Percentiles rank a stretch among this genome's conserved stretches.
phyloP scores from a whole-genome alignment of 2,329 filamentous ascomycete genomes.

The Cytospora piceae region DNA sequence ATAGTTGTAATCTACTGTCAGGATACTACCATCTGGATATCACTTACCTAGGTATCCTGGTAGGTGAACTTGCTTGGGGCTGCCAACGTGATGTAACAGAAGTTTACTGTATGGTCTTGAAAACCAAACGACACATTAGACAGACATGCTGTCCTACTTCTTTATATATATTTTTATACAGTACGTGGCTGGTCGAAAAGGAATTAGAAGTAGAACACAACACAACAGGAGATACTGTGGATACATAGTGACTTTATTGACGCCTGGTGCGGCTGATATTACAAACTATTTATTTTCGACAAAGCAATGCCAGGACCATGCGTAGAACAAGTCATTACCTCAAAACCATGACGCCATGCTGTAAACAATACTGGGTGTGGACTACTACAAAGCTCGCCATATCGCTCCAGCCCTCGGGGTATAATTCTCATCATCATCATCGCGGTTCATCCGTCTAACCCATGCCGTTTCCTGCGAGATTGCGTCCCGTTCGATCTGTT shows the following conservation, averaged over 20 bases:
- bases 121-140: too few species aligned
- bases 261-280: neutral
- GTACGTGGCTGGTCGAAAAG: too few species aligned
- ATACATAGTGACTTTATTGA: neutral
- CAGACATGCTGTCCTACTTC: too few species aligned
- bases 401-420: conserved; percentile 50
- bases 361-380: conserved; percentile 2
- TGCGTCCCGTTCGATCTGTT: conserved; percentile 61
- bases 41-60: too few species aligned
- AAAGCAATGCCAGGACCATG: neutral
- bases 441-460: conserved; percentile 58
- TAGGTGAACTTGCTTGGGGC: too few species aligned
- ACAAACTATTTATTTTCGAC: neutral
- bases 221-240: neutral
- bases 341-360: conserved; percentile 8
- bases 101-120: too few species aligned
- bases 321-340: neutral
- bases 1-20: too few species aligned
- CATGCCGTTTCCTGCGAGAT: conserved; percentile 60
- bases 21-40: too few species aligned
- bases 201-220: neutral
- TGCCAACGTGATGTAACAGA: too few species aligned
- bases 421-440: conserved; percentile 39
- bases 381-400: conserved; percentile 46
- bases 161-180: too few species aligned